These are phyloP conservation scores for Aspergillus pseudonomiae DNA, from an alignment of 2,329 filamentous ascomycete genomes.

Conservation along the genomic window DNA sequence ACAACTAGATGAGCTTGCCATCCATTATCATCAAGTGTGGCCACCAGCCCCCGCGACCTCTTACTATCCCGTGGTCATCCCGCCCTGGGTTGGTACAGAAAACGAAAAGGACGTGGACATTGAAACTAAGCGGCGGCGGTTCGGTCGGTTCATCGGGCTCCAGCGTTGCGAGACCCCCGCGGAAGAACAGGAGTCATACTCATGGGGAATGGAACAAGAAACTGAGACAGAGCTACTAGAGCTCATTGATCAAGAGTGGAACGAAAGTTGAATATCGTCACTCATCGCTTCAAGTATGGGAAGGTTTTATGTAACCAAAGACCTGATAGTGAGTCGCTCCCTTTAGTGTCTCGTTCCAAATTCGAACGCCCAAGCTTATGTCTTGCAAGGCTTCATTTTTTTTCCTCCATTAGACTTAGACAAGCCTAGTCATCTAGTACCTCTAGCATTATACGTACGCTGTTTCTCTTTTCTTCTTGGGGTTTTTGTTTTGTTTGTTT, in stretches of 20 bases:
- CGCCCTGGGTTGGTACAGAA: constrained; percentile 33
- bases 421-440: background rate
- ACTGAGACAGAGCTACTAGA: constrained; percentile 21
- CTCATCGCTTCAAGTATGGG: background rate
- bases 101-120: constrained; percentile 30
- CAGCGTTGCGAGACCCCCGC: constrained; percentile 38
- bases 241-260: constrained; percentile 34
- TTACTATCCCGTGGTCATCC: constrained; percentile 38
- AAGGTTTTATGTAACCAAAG: too few relatives aligned
- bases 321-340: background rate
- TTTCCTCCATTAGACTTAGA: background rate
- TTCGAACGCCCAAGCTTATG: background rate
- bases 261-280: constrained; percentile 11
- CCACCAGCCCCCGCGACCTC: constrained; percentile 36
- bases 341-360: background rate
- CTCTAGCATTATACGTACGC: background rate
- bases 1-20: constrained; percentile 46
- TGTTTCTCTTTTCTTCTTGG: too few relatives aligned
- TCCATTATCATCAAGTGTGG: constrained; percentile 46
- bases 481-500: too few relatives aligned
- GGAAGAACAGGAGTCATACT: background rate
- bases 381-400: background rate
- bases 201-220: constrained; percentile 8
- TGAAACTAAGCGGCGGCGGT: constrained; percentile 43
- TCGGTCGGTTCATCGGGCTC: constrained; percentile 49